phyloP scores from a whole-genome alignment of 2,329 filamentous ascomycete genomes.

The Lachnellula hyalina region DNA sequence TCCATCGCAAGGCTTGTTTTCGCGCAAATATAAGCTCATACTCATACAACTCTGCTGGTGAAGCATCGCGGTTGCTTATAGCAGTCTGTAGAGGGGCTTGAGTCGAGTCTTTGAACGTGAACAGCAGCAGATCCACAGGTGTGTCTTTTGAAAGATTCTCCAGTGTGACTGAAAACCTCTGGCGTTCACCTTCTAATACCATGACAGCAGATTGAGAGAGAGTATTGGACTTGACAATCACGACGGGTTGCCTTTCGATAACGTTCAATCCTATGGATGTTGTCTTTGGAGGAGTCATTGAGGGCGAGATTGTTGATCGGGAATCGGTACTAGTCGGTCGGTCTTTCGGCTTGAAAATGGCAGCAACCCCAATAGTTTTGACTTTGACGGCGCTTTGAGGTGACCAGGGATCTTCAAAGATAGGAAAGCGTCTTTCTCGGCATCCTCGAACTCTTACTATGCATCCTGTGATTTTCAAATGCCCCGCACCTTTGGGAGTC shows the following conservation, averaged over 20 bases:
- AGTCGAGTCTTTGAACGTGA: constrained; percentile 87
- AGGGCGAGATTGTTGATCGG: constrained; percentile 32
- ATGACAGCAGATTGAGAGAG: constrained; percentile 82
- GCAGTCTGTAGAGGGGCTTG: constrained; percentile 71
- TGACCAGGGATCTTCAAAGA: constrained; percentile 73
- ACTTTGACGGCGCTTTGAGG: constrained; percentile 65
- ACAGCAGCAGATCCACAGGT: constrained; percentile 75
- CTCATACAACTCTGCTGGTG: constrained; percentile 76
- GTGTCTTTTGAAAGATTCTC: constrained; percentile 68
- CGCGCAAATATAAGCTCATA: constrained; percentile 74
- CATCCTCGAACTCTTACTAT: constrained; percentile 76
- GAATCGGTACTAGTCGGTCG: constrained; percentile 31
- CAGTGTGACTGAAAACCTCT: constrained; percentile 71
- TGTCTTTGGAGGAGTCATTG: constrained; percentile 41
- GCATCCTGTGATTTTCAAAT: constrained; percentile 71
- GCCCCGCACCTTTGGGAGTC: constrained; percentile 60
- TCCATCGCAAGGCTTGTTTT: constrained; percentile 61
- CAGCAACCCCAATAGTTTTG: constrained; percentile 65
- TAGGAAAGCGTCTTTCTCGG: constrained; percentile 74
- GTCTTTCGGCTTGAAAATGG: constrained; percentile 31
- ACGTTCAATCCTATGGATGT: constrained; percentile 62
- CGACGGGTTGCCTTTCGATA: constrained; percentile 71
- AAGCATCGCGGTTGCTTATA: constrained; percentile 69
- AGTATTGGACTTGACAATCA: constrained; percentile 70
- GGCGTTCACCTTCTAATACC: constrained; percentile 85